These are phyloP conservation scores for Termitomyces eurrhizus DNA, from an alignment of 768 basidiomycete species.

Conservation along the genomic window DNA sequence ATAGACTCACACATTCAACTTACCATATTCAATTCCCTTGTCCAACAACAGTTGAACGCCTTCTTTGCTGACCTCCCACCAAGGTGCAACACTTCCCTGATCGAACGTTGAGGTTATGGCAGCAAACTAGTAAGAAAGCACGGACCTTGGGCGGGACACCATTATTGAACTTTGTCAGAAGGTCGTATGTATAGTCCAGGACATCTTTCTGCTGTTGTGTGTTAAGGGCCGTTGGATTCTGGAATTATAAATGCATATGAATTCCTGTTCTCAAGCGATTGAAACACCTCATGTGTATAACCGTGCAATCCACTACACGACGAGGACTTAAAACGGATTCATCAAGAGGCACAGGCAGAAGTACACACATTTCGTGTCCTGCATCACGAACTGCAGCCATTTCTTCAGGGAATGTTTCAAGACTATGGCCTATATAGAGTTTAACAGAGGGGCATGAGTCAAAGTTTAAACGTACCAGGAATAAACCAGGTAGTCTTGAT, in stretches of 20 bases:
- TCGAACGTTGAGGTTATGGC: neutral
- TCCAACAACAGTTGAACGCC: conserved; percentile 60
- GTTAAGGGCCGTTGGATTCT: conserved; percentile 61
- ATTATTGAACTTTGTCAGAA: conserved; percentile 65
- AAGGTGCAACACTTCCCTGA: conserved; percentile 64
- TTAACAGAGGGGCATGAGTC: neutral
- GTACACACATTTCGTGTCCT: conserved; percentile 62
- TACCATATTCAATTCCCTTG: conserved; percentile 74
- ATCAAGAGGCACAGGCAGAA: neutral
- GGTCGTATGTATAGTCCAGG: conserved; percentile 57
- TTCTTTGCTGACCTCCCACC: conserved; percentile 77
- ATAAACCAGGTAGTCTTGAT: conserved; percentile 74
- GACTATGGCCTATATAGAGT: conserved; percentile 50
- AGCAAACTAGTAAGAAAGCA: neutral
- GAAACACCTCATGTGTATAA: conserved; percentile 62
- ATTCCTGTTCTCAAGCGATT: neutral
- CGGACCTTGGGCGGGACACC: conserved; percentile 47
- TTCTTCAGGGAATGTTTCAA: conserved; percentile 71
- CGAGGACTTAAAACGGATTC: neutral
- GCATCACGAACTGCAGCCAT: conserved; percentile 68
- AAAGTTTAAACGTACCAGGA: conserved; percentile 40
- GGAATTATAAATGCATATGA: neutral
- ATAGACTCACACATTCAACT: conserved; percentile 2
- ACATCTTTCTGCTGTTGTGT: conserved; percentile 69
- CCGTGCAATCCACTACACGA: conserved; percentile 55